These are phyloP conservation scores for Claviceps quebecensis DNA, from an alignment of 2,329 filamentous ascomycete species.

Conservation along the genomic window DNA sequence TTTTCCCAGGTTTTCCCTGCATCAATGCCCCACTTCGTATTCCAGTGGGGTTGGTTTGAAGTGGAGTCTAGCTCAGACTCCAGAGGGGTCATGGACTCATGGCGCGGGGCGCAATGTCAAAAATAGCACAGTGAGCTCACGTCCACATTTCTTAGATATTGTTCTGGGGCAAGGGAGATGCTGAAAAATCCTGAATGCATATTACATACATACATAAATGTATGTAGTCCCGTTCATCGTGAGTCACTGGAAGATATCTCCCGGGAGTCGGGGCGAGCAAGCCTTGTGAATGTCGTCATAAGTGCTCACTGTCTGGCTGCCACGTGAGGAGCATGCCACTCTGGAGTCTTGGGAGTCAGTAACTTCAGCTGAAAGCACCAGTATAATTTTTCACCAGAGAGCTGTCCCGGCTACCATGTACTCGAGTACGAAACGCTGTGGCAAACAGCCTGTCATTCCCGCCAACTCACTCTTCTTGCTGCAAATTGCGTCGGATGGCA, in stretches of 20 bases:
- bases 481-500: too few species aligned
- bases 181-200: neutral
- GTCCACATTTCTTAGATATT: neutral
- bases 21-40: neutral
- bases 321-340: too few species aligned
- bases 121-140: constrained; percentile 1
- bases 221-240: neutral
- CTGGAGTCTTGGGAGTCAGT: too few species aligned
- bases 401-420: too few species aligned
- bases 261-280: neutral
- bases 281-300: neutral
- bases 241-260: neutral
- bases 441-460: too few species aligned
- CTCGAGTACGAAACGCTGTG: too few species aligned
- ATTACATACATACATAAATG: too few species aligned
- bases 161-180: neutral
- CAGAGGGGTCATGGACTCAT: neutral
- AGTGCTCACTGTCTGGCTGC: neutral
- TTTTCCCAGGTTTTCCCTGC: neutral
- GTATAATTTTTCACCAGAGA: too few species aligned
- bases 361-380: too few species aligned
- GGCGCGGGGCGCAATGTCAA: constrained; percentile 2
- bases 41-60: neutral
- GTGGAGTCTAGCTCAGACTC: neutral
- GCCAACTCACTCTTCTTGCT: too few species aligned